Evolutionary conservation across 192 early-diverging fungal species (phyloP).

Genomic region (Rhizoclosmatium globosum): DNA sequence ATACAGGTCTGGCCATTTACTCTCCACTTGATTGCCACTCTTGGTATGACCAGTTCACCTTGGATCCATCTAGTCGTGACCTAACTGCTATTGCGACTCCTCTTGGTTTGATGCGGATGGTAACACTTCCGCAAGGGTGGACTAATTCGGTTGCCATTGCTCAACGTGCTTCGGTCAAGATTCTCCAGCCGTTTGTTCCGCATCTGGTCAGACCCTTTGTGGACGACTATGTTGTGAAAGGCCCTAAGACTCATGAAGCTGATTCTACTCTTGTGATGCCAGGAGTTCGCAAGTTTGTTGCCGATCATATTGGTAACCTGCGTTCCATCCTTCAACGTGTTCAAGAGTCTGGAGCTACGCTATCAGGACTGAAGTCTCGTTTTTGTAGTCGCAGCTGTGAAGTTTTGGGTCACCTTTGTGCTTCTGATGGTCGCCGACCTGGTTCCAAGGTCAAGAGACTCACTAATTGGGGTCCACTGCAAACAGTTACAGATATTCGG

Average conservation of each 20-base stretch:
- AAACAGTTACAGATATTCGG: too few relatives aligned
- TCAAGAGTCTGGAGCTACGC: too few relatives aligned
- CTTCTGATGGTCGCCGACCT: too few relatives aligned
- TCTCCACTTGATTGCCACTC: slow-evolving; percentile 4
- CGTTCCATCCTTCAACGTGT: too few relatives aligned
- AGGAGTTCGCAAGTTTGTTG: too few relatives aligned
- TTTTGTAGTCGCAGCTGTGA: too few relatives aligned
- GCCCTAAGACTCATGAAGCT: neutral
- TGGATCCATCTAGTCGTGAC: neutral
- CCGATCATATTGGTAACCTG: too few relatives aligned
- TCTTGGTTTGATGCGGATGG: slow-evolving; percentile 8
- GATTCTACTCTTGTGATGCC: too few relatives aligned
- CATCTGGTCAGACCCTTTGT: neutral
- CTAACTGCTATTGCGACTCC: slow-evolving; percentile 1
- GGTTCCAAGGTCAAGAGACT: too few relatives aligned
- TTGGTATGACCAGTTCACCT: slow-evolving; percentile 3
- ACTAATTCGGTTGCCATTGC: slow-evolving; percentile 1
- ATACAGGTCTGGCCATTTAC: slow-evolving; percentile 2
- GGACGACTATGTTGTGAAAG: neutral
- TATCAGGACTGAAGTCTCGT: too few relatives aligned
- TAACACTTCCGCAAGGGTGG: neutral
- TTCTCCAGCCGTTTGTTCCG: neutral
- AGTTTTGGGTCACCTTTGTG: too few relatives aligned
- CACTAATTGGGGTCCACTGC: too few relatives aligned
- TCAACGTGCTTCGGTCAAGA: neutral